phyloP scores from a whole-genome alignment of 2,329 filamentous ascomycete species.

The Beauveria sp. region DNA sequence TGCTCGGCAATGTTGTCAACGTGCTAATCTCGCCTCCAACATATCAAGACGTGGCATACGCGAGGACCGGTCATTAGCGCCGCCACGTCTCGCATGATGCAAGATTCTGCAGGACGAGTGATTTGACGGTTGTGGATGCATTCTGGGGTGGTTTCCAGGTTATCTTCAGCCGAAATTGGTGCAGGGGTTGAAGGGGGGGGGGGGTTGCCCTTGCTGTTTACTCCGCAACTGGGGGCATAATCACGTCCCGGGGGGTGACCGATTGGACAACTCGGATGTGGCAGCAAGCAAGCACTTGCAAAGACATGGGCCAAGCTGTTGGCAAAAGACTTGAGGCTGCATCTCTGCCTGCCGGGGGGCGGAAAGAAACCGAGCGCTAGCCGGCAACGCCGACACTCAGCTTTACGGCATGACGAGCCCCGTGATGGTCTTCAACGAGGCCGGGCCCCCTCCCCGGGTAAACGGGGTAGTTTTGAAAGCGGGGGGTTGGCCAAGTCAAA shows the following conservation, averaged over 20 bases:
- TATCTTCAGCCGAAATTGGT: slow-evolving; percentile 5
- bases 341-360: background rate
- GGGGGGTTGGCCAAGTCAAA: too few relatives aligned
- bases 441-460: background rate
- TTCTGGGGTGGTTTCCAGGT: background rate
- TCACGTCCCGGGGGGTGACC: too few relatives aligned
- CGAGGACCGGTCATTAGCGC: background rate
- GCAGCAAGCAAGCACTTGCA: background rate
- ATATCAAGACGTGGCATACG: background rate
- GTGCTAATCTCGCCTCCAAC: background rate
- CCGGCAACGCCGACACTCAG: background rate
- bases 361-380: background rate
- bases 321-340: background rate
- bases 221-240: too few relatives aligned
- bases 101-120: background rate
- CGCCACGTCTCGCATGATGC: slow-evolving; percentile 6
- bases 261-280: background rate
- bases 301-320: background rate
- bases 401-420: background rate
- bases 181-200: background rate
- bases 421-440: background rate
- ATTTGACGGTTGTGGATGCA: background rate
- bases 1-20: too few relatives aligned
- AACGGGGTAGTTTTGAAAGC: too few relatives aligned
- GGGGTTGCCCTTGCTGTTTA: background rate